A percentile compares a stretch with the other conserved stretches of the same genome.
Evolutionary conservation across 371 early-diverging fungal species (phyloP).

Genomic region (Rhizopus delemar): DNA sequence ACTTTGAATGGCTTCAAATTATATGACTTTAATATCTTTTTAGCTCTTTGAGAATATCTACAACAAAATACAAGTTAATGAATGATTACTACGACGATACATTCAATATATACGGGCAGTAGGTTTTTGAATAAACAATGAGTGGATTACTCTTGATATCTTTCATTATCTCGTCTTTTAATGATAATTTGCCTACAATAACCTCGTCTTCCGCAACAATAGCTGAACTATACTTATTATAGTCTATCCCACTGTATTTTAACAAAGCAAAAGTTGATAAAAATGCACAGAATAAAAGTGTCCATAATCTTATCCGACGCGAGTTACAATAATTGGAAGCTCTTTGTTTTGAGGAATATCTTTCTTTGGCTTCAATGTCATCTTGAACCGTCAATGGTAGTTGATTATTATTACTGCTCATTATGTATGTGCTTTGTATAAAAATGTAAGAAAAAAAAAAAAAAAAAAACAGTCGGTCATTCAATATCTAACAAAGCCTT

Average conservation of each 20-base stretch:
- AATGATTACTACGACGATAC: no score
- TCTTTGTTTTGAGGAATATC: constrained; percentile 15
- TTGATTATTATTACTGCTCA: neutral
- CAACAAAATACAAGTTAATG: neutral
- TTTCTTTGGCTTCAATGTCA: constrained; percentile 27
- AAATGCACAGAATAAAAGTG: constrained; percentile 4
- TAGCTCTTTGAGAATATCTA: constrained; percentile 32
- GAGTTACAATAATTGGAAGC: constrained; percentile 6
- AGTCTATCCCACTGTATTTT: constrained; percentile 6
- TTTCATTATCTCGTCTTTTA: constrained; percentile 21
- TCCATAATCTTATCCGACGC: constrained; percentile 22
- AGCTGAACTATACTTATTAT: neutral
- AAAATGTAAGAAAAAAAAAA: constrained; percentile 3
- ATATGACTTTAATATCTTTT: constrained; percentile 19
- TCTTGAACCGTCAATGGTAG: constrained; percentile 30
- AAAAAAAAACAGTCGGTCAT: constrained; percentile 3
- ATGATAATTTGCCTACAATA: neutral
- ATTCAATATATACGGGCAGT: constrained; percentile 28
- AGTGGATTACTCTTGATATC: constrained; percentile 16
- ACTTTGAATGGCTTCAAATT: constrained; percentile 20
- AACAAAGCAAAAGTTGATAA: constrained; percentile 14
- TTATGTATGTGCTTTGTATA: no score
- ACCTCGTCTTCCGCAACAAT: constrained; percentile 2
- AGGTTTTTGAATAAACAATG: constrained; percentile 33
- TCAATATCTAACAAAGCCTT: no score